Evolutionary conservation across 768 basidiomycete species (phyloP), one percentile per base, ranked within the genome.

Genomic region (Auricularia sp.): DNA sequence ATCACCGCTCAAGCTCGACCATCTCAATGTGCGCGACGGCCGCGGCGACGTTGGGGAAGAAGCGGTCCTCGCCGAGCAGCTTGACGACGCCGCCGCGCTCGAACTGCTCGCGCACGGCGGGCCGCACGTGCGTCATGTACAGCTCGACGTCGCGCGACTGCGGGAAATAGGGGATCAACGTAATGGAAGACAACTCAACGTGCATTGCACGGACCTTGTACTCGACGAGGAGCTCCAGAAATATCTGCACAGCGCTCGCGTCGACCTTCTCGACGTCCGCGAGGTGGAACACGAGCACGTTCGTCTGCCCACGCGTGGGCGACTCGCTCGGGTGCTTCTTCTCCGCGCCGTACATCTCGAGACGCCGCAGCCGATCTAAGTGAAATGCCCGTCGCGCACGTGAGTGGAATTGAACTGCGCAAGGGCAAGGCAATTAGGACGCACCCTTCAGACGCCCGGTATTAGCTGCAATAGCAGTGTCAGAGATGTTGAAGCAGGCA

Each of bases 361-460:
- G 80, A 68, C 94, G 79, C 36, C 90, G 81, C 33, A 94, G 77
- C 18, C 90, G 88, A 74, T 89, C 94, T 89, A 10, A 18, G 70
- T 5, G 18, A 34, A 34, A 29, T 29, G 29, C 29, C 0, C 29
- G 29, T 29, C 29, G 29, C 29, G 29, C 2, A 29, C 29, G 29
- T 29, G 29, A 29, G 29, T 29, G 2, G 2, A 29, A 29, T 3
- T 2, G 29, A 29, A 29, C 29, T 29, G 29, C 29, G 2, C 2
- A 29, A 29, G 35, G 51, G 3, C 54, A 35, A 21, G 3, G 21
- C 39, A 61, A 64, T 16, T 16, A 36, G 29, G 63, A 29, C 73
- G 39, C 69, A 85, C 89, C 94, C 79, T 98, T 98, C 24, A 99
- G 77, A 71, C 95, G 94, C 42, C 94, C 90, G 24, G 95, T 95